phyloP scores from a whole-genome alignment of 257 asterid species.

The Solanum corneliomulleri region DNA sequence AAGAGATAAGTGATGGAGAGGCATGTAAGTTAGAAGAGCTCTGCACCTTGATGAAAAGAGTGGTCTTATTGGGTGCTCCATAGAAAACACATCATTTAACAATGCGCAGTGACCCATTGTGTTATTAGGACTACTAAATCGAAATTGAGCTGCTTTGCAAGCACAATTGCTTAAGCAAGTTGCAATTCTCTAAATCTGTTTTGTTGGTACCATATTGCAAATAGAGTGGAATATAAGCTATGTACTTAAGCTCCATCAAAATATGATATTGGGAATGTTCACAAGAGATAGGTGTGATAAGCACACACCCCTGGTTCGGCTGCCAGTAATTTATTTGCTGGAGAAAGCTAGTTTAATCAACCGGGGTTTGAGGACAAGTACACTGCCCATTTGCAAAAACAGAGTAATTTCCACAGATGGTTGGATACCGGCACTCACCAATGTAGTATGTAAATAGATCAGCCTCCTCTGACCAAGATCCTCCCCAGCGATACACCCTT shows the following conservation, averaged over 20 bases:
- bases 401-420: constrained; percentile 4
- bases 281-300: constrained; percentile 1
- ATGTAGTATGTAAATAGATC: background rate
- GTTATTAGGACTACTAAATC: background rate
- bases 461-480: background rate
- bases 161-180: constrained; percentile 8
- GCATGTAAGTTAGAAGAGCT: background rate
- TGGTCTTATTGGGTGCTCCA: background rate
- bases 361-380: background rate
- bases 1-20: background rate
- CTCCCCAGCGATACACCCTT: background rate
- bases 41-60: constrained; percentile 8
- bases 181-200: constrained; percentile 4
- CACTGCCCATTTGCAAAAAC: constrained; percentile 1
- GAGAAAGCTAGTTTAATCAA: background rate
- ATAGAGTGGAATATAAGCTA: background rate
- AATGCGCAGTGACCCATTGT: background rate
- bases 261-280: background rate
- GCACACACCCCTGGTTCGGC: constrained; percentile 6
- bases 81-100: constrained; percentile 4
- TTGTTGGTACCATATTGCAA: background rate
- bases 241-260: background rate
- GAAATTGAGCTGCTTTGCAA: constrained; percentile 13
- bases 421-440: background rate
- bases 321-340: background rate